Conservation (phyloP, 2,329 filamentous ascomycete genomes). For the Ceratocystis huliohia region DNA sequence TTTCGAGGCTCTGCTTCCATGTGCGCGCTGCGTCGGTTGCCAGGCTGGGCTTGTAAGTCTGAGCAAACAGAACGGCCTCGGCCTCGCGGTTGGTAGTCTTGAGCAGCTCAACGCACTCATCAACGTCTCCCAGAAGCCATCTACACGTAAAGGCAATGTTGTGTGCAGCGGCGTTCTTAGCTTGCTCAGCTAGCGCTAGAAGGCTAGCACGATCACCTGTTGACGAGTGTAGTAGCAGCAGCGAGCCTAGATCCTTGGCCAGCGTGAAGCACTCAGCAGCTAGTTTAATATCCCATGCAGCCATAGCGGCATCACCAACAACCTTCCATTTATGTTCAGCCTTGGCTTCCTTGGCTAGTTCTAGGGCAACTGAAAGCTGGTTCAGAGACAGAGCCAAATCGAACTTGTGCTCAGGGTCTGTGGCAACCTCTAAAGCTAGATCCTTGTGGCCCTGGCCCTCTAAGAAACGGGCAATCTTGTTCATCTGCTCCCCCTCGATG, state of each 20-base stretch:
- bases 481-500: conserved; percentile 85
- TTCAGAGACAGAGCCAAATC: conserved; percentile 76
- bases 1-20: conserved; percentile 79
- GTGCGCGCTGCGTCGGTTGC: conserved; percentile 52
- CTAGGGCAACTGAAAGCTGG: conserved; percentile 72
- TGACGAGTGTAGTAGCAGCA: conserved; percentile 78
- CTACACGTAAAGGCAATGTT: conserved; percentile 87
- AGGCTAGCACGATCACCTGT: conserved; percentile 69
- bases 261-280: conserved; percentile 88
- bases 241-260: conserved; percentile 77
- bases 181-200: conserved; percentile 56
- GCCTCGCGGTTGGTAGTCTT: conserved; percentile 64
- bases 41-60: conserved; percentile 84
- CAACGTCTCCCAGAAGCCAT: conserved; percentile 75
- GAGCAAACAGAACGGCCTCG: conserved; percentile 81
- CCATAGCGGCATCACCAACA: conserved; percentile 80
- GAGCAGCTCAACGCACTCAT: conserved; percentile 68
- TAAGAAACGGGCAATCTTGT: conserved; percentile 94
- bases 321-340: conserved; percentile 98
- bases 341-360: conserved; percentile 70
- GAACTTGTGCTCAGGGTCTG: conserved; percentile 91
- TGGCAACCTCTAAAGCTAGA: conserved; percentile 83
- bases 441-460: conserved; percentile 97
- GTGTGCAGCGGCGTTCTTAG: conserved; percentile 63
- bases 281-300: conserved; percentile 73